A percentile compares a stretch with the other conserved stretches of the same genome.
Evolutionary conservation across 306 rosid species (phyloP).

Genomic region (Cicer cuneatum): DNA sequence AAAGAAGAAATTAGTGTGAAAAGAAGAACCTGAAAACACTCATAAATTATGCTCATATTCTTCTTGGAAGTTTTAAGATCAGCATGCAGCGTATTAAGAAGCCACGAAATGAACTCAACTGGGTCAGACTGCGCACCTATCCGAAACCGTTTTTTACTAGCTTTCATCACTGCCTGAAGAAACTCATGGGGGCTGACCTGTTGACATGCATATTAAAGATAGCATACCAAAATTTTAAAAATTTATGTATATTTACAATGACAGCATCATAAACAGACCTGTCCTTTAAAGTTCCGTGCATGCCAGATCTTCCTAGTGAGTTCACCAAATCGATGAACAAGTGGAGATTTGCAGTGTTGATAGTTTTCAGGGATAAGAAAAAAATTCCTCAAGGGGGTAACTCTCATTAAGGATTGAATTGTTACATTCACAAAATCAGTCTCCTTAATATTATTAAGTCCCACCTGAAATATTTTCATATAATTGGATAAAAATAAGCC

Average conservation of each 20-base stretch:
- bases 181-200: conserved; percentile 98
- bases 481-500: conserved; percentile 39
- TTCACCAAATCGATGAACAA: conserved; percentile 96
- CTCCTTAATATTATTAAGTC: conserved; percentile 95
- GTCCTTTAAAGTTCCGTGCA: conserved; percentile 95
- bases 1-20: conserved; percentile 18
- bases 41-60: conserved; percentile 79
- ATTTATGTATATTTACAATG: conserved; percentile 2
- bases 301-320: conserved; percentile 99
- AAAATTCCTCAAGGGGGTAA: conserved; percentile 89
- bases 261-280: conserved; percentile 60
- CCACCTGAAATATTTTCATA: conserved; percentile 61
- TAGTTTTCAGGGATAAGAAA: conserved; percentile 91
- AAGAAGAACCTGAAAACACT: conserved; percentile 83
- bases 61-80: conserved; percentile 83
- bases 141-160: conserved; percentile 88
- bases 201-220: conserved; percentile 39
- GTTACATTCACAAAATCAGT: conserved; percentile 98
- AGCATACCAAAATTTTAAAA: conserved; percentile 28
- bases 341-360: conserved; percentile 81
- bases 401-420: conserved; percentile 95
- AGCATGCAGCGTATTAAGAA: conserved; percentile 87
- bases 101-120: conserved; percentile 97
- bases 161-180: conserved; percentile 98
- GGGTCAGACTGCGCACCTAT: conserved; percentile 95